phyloP scores from a whole-genome alignment of 2,329 filamentous ascomycete species.

The Aspergillus sp. region DNA sequence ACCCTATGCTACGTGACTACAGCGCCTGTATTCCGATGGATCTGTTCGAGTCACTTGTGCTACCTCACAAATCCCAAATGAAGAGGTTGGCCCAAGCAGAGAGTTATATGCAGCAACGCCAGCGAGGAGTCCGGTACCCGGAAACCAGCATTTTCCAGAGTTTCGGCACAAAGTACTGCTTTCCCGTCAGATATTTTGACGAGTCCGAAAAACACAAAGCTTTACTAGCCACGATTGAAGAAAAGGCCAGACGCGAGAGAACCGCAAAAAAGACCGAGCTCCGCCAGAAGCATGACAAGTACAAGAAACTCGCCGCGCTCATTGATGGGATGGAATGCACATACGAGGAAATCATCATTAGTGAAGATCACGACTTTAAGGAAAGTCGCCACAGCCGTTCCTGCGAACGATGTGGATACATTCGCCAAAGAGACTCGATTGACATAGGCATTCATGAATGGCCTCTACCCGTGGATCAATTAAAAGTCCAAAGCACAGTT shows the following conservation, averaged over 20 bases:
- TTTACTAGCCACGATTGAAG: conserved; percentile 36
- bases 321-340: conserved; percentile 5
- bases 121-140: conserved; percentile 8
- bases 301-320: conserved; percentile 26
- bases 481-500: conserved; percentile 45
- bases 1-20: conserved; percentile 50
- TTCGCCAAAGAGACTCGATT: conserved; percentile 23
- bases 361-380: not conserved
- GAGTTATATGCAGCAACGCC: conserved; percentile 45
- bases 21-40: conserved; percentile 43
- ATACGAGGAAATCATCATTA: not conserved
- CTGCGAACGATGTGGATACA: conserved; percentile 42
- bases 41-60: conserved; percentile 20
- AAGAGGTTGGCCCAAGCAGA: conserved; percentile 41
- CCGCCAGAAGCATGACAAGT: conserved; percentile 25
- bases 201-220: conserved; percentile 43
- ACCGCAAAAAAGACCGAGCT: conserved; percentile 27
- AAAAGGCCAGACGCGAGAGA: conserved; percentile 30
- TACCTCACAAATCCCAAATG: conserved; percentile 24
- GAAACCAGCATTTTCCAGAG: conserved; percentile 39
- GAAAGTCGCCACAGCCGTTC: conserved; percentile 12
- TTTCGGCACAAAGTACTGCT: conserved; percentile 38
- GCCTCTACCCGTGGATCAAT: conserved; percentile 47
- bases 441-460: conserved; percentile 55
- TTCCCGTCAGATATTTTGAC: conserved; percentile 52